Conservation (phyloP, 345 rosid genomes). For the Pistacia vera region DNA sequence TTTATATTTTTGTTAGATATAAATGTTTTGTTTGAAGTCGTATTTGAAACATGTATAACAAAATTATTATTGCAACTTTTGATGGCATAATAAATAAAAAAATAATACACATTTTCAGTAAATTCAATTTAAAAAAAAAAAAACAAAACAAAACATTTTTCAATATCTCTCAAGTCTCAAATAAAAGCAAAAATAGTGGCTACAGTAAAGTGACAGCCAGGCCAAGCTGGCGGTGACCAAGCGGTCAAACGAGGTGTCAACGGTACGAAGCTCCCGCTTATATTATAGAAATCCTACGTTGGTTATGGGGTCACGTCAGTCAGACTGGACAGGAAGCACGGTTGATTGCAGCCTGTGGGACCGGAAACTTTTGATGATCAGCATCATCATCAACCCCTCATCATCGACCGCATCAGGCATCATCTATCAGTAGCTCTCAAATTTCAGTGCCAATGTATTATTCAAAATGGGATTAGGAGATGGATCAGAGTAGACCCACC, state of each 20-base stretch:
- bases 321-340: constrained; percentile 56
- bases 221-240: constrained; percentile 32
- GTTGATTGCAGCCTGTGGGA: constrained; percentile 40
- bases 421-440: not conserved
- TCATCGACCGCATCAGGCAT: constrained; percentile 1
- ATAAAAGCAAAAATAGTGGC: not conserved
- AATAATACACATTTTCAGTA: no score
- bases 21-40: no score
- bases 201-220: constrained; percentile 31
- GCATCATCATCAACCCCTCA: constrained; percentile 16
- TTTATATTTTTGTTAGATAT: not conserved
- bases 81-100: no score
- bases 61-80: no score
- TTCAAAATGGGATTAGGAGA: constrained; percentile 5
- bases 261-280: not conserved
- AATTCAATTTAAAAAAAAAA: no score
- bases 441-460: constrained; percentile 34
- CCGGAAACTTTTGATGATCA: constrained; percentile 12
- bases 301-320: constrained; percentile 39
- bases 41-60: no score
- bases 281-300: constrained; percentile 19
- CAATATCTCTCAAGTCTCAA: no score
- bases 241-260: constrained; percentile 29
- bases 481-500: constrained; percentile 7
- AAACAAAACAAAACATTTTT: no score